These are phyloP conservation scores for Stephanocyclus meneghinianus DNA, from an alignment of 352 stramenopile species.

Conservation along the genomic window DNA sequence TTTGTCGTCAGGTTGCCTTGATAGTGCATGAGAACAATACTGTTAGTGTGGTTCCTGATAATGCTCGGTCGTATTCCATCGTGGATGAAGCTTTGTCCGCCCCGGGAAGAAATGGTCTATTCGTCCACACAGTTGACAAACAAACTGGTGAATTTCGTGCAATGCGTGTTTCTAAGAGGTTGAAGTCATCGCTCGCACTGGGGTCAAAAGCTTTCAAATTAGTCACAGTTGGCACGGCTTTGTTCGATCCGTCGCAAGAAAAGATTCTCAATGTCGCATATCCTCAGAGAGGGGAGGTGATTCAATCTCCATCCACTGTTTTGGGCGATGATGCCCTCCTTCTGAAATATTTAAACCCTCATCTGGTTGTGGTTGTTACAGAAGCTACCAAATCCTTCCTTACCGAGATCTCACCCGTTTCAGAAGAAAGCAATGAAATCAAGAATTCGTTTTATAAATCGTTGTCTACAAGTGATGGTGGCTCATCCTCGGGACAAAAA, in stretches of 20 bases:
- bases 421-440: conserved; percentile 14
- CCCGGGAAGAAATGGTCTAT: conserved; percentile 38
- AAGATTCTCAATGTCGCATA: conserved; percentile 73
- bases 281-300: conserved; percentile 66
- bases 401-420: conserved; percentile 16
- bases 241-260: conserved; percentile 68
- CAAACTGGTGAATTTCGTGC: conserved; percentile 43
- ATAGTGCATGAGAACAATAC: conserved; percentile 64
- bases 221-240: conserved; percentile 54
- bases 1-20: conserved; percentile 67
- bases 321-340: conserved; percentile 94
- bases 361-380: conserved; percentile 91
- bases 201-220: conserved; percentile 38
- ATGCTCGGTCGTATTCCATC: conserved; percentile 21
- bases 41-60: conserved; percentile 55
- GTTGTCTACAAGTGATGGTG: conserved; percentile 25
- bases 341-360: conserved; percentile 97
- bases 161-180: conserved; percentile 33
- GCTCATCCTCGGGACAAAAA: conserved; percentile 56
- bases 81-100: conserved; percentile 39
- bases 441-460: conserved; percentile 46
- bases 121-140: conserved; percentile 50
- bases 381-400: conserved; percentile 60
- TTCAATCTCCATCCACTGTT: conserved; percentile 74
- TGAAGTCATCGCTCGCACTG: conserved; percentile 1